phyloP scores from a whole-genome alignment of 305 asterid genomes.

The Fraxinus dipetala region DNA sequence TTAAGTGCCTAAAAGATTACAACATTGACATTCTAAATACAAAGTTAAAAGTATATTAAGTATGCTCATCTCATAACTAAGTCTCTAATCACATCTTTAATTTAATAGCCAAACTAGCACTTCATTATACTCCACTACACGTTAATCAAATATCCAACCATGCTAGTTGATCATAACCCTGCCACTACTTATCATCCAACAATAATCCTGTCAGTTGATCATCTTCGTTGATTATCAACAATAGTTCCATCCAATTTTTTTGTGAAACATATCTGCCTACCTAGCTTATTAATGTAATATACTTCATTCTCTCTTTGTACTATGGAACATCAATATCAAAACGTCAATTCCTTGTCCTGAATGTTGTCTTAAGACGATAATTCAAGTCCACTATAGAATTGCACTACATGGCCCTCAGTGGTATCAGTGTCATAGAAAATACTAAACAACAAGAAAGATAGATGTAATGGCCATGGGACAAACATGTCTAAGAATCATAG shows the following conservation, averaged over 20 bases:
- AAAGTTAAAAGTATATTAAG: background rate
- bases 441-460: background rate
- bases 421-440: background rate
- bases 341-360: background rate
- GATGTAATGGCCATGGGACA: background rate
- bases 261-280: background rate
- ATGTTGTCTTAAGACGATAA: background rate
- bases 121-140: background rate
- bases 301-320: background rate
- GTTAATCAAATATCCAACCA: background rate
- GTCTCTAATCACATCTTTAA: background rate
- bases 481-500: background rate
- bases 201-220: background rate
- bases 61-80: slow-evolving; percentile 2
- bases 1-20: background rate
- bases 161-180: background rate
- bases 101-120: background rate
- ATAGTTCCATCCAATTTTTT: background rate
- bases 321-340: background rate
- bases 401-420: background rate
- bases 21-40: background rate
- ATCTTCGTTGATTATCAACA: background rate
- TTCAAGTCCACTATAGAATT: background rate
- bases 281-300: background rate
- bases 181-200: background rate